A percentile compares a stretch with the other conserved stretches of the same genome.
These are phyloP conservation scores for Diaporthe sp. DNA, from an alignment of 2,329 filamentous ascomycete species.

Conservation along the genomic window DNA sequence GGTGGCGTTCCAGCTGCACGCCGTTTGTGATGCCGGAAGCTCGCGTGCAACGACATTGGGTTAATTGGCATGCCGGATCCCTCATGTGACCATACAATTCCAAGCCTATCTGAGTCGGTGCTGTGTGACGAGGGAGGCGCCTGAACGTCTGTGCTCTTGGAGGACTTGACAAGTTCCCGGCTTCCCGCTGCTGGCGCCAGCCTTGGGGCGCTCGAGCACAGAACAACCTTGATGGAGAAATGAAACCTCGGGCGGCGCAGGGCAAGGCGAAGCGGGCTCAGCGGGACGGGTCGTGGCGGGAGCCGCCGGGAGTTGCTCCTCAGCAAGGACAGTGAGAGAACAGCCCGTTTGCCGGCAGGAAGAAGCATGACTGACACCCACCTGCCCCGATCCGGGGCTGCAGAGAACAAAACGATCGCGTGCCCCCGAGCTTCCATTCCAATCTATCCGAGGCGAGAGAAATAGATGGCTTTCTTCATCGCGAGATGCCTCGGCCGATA, in stretches of 20 bases:
- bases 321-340: constrained; percentile 1
- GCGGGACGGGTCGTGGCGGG: constrained; percentile 30
- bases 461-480: constrained; percentile 5
- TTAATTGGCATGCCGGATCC: neutral
- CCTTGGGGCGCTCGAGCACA: constrained; percentile 15
- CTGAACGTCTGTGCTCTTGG: constrained; percentile 8
- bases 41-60: neutral
- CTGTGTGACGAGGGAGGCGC: constrained; percentile 15
- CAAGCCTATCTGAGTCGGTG: neutral
- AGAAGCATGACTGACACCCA: constrained; percentile 14
- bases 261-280: constrained; percentile 21
- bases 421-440: constrained; percentile 17
- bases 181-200: constrained; percentile 25
- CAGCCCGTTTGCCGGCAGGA: constrained; percentile 8
- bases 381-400: constrained; percentile 4
- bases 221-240: constrained; percentile 20
- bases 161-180: constrained; percentile 11
- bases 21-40: neutral
- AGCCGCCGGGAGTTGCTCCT: constrained; percentile 25
- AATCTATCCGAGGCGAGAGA: constrained; percentile 15
- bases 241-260: constrained; percentile 17
- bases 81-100: constrained; percentile 15
- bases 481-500: constrained; percentile 15
- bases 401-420: constrained; percentile 10
- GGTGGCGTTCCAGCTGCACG: neutral